Evolutionary conservation across 768 basidiomycete species (phyloP), one percentile per base, ranked within the genome.

Genomic region (Trametes punicea): DNA sequence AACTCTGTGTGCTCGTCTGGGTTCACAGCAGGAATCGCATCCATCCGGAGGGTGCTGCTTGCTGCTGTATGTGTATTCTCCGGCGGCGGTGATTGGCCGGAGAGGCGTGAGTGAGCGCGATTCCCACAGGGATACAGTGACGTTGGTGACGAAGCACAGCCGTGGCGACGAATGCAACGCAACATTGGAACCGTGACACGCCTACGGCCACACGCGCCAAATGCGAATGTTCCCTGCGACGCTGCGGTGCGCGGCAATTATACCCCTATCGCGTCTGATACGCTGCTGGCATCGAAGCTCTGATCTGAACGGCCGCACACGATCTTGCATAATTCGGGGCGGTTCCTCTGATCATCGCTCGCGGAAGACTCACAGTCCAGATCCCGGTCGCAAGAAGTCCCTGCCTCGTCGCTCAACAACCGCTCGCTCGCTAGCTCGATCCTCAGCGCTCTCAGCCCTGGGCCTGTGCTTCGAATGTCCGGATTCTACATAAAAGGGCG

Each of bases 1-100:
- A 67, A 71, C 13, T 71, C 69, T 67, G 65, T 67, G 64, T 56
- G 38, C n/a, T n/a, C n/a, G n/a, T n/a, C n/a, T n/a, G n/a, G n/a
- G 38, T 67, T 58, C 62, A 64, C 59, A 63, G 61, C 68, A 66
- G 61, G 42, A 41, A 67, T 64, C n/a, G n/a, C n/a, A n/a, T n/a
- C 51, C 33, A 49, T 51, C 63, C 56, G 53, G 56, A 64, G 64
- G 20, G 15, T 20, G 47, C 16, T 57, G n/a, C 42, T 51, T 55
- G n/a, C n/a, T n/a, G n/a, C n/a, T n/a, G n/a, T n/a, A n/a, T n/a
- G n/a, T n/a, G n/a, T n/a, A n/a, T 56, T 41, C 36, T 42, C 60
- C 56, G 45, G 60, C 29, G 15, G 49, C 42, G 50, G 42, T 61
- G 40, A 59, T 65, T 62, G 62, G 64, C 23, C 56, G 26, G 18